Evolutionary conservation across 2,329 filamentous ascomycete genomes (phyloP), one percentile per base, ranked within the genome.

Genomic region (Trichoderma sp.): DNA sequence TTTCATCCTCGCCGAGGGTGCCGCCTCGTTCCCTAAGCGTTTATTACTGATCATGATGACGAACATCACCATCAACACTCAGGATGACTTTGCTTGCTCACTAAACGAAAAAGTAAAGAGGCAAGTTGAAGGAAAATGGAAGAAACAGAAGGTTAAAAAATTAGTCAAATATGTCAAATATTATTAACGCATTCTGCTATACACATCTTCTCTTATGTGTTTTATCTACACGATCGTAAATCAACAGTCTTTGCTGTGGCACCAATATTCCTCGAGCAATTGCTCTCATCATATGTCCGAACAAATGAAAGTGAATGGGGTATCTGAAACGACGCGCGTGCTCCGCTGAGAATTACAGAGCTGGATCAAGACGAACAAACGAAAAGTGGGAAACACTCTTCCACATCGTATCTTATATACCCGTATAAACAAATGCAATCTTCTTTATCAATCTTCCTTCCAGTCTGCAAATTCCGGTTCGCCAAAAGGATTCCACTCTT

Each of bases 401-500:
- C 66, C 62, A 53, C 43, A 15, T 50, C 30, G 15, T 6, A 32
- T 11, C 12, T 6, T 53, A 69, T 69, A 50, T 62, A 28, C 57
- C 28, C 28, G 15, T 12, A 61, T 47, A 15, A 11, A 17, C 43
- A 34, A 43, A 5, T 6, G 20, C 20, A 32, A 30, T 36, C 28
- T 17, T 34, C n/a, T 23, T 13, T 1, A 53, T 68, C 59, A 72
- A 7, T 70, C 66, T 32, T 72, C 71, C 23, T 34, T 72, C 71
- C 58, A 65, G 20, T 81, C 79, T 17, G 73, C 75, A 59, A 75
- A 77, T 17, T 80, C 78, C 6, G 76, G 73, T 71, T 79, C 78
- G 12, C 79, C 80, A 36, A 87, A 88, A 2, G 89, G 89, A 75
- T 88, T 88, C 90, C 91, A 93, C 78, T 92, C 90, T 81, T 92